A percentile compares a stretch with the other conserved stretches of the same genome.
Evolutionary conservation across 257 asterid species (phyloP).

Genomic region (Haberlea rhodopensis): DNA sequence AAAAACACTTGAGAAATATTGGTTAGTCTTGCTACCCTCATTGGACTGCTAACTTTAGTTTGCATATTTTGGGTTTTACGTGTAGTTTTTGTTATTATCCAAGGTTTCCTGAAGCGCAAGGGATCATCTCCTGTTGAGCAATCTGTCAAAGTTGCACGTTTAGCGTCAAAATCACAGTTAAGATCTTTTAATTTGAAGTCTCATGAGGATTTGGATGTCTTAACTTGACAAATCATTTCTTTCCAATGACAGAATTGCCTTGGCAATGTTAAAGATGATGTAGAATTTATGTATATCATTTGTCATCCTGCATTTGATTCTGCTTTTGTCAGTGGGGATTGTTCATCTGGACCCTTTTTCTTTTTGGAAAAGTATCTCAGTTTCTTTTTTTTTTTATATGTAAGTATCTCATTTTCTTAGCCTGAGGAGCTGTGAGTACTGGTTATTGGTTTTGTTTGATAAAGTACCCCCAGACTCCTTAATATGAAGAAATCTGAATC

Average conservation of each 20-base stretch:
- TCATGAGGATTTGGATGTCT: conserved; percentile 15
- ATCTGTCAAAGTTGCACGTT: conserved; percentile 56
- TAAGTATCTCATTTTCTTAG: not conserved
- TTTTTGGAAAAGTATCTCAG: not conserved
- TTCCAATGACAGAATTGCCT: conserved; percentile 19
- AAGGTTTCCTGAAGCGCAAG: conserved; percentile 84
- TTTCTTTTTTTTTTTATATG: too few species aligned
- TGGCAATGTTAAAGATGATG: not conserved
- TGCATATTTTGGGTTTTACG: conserved; percentile 25
- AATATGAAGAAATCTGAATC: too few species aligned
- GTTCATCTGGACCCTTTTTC: not conserved
- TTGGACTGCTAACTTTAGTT: conserved; percentile 16
- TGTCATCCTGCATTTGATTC: not conserved
- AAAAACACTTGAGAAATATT: conserved; percentile 72
- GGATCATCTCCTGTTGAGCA: conserved; percentile 74
- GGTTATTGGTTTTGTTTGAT: too few species aligned
- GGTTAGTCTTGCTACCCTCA: conserved; percentile 45
- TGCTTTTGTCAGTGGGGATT: not conserved
- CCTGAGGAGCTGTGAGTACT: not conserved
- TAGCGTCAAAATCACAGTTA: conserved; percentile 67
- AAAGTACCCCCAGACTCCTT: too few species aligned
- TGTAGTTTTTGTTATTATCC: conserved; percentile 27
- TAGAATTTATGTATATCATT: not conserved
- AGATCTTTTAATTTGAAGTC: conserved; percentile 39
- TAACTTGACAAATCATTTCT: conserved; percentile 8